Evolutionary conservation across 2,329 filamentous ascomycete species (phyloP).

Genomic region (Pseudodiploospora longispora): DNA sequence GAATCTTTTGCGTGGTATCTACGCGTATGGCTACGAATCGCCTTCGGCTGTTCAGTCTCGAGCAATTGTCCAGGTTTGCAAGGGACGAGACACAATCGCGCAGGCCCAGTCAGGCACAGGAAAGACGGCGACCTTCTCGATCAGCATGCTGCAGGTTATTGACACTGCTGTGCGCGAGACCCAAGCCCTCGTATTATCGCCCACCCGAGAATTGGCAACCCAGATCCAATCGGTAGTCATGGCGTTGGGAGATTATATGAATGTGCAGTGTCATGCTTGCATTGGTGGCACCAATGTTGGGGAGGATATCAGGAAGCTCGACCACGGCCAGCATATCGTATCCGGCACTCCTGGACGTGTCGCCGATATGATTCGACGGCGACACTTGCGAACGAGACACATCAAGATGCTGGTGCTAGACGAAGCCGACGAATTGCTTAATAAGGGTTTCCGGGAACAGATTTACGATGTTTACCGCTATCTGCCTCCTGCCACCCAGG

Average conservation of each 20-base stretch:
- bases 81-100: constrained; percentile 96
- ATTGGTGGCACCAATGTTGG: constrained; percentile 97
- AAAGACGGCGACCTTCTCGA: constrained; percentile 95
- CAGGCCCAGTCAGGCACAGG: constrained; percentile 96
- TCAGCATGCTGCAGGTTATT: constrained; percentile 93
- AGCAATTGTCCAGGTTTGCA: constrained; percentile 98
- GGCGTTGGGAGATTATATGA: constrained; percentile 95
- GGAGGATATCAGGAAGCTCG: constrained; percentile 96
- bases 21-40: constrained; percentile 97
- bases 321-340: constrained; percentile 93
- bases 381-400: constrained; percentile 89
- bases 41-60: constrained; percentile 96
- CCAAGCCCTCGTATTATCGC: constrained; percentile 90
- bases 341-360: constrained; percentile 98
- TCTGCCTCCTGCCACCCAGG: constrained; percentile 94
- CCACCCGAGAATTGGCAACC: constrained; percentile 91
- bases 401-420: constrained; percentile 99
- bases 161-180: constrained; percentile 88
- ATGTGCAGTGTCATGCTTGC: constrained; percentile 96
- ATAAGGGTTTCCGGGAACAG: constrained; percentile 98
- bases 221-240: constrained; percentile 98
- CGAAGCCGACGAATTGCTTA: constrained; percentile 99
- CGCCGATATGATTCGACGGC: constrained; percentile 98
- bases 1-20: constrained; percentile 92
- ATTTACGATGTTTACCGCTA: constrained; percentile 99